These are phyloP conservation scores for Penicillium sp. DNA, from an alignment of 2,329 filamentous ascomycete species.

Conservation along the genomic window DNA sequence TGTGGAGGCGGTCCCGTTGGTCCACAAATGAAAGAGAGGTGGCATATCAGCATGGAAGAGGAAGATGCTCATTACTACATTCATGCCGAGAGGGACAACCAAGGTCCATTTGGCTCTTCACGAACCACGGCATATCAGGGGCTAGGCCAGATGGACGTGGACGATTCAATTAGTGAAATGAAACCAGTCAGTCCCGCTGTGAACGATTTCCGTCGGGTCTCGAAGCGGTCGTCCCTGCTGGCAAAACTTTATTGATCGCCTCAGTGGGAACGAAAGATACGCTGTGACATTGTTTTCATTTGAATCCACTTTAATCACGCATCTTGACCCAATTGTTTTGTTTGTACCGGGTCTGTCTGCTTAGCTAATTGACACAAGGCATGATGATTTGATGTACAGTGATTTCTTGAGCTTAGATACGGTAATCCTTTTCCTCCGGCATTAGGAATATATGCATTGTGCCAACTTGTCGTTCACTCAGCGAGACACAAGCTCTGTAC, in stretches of 20 bases:
- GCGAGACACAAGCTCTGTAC: no score
- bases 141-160: constrained; percentile 13
- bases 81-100: constrained; percentile 24
- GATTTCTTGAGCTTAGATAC: no score
- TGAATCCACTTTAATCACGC: no score
- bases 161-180: constrained; percentile 6
- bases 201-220: constrained; percentile 30
- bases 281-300: no score
- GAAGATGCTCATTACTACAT: constrained; percentile 51
- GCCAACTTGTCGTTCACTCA: no score
- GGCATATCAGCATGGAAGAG: constrained; percentile 43
- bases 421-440: no score
- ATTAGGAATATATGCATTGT: no score
- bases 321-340: no score
- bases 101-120: constrained; percentile 3
- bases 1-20: constrained; percentile 53
- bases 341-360: no score
- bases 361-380: no score
- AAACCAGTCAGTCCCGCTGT: constrained; percentile 28
- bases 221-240: constrained; percentile 22
- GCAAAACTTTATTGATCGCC: constrained; percentile 17
- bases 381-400: no score
- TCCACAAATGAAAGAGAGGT: constrained; percentile 43
- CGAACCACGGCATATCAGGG: constrained; percentile 1
- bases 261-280: no score